Evolutionary conservation across 345 rosid genomes (phyloP).

Genomic region (Populus davidiana): DNA sequence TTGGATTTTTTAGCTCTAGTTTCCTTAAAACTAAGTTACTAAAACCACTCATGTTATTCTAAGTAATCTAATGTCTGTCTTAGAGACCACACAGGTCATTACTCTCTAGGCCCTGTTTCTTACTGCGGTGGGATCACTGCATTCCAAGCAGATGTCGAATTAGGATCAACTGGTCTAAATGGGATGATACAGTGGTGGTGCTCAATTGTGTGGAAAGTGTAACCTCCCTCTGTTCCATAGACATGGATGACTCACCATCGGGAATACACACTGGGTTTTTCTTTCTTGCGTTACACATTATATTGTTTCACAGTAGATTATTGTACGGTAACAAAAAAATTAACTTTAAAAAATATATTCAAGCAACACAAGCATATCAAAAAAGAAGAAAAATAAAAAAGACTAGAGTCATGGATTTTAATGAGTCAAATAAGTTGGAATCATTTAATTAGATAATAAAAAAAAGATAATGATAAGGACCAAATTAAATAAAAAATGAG

Average conservation of each 20-base stretch:
- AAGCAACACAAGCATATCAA: no score
- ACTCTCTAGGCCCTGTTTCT: no score
- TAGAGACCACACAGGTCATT: no score
- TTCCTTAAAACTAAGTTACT: constrained; percentile 38
- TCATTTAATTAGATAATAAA: no score
- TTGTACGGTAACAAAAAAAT: no score
- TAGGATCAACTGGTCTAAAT: constrained; percentile 53
- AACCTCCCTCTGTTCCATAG: background rate
- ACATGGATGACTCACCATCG: background rate
- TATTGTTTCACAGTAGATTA: background rate
- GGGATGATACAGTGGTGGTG: background rate
- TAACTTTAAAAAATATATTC: no score
- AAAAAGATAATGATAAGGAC: no score
- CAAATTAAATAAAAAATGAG: no score
- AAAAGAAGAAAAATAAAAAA: no score
- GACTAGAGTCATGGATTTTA: no score
- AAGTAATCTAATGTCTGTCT: no score
- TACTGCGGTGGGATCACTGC: constrained; percentile 42
- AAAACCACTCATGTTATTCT: background rate
- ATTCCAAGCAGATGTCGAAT: constrained; percentile 97
- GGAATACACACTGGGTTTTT: background rate
- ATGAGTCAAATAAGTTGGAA: no score
- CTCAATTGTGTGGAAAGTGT: background rate
- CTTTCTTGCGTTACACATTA: background rate
- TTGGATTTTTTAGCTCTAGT: constrained; percentile 51